phyloP scores from a whole-genome alignment of 768 basidiomycete genomes.

The Kwoniella sp. region DNA sequence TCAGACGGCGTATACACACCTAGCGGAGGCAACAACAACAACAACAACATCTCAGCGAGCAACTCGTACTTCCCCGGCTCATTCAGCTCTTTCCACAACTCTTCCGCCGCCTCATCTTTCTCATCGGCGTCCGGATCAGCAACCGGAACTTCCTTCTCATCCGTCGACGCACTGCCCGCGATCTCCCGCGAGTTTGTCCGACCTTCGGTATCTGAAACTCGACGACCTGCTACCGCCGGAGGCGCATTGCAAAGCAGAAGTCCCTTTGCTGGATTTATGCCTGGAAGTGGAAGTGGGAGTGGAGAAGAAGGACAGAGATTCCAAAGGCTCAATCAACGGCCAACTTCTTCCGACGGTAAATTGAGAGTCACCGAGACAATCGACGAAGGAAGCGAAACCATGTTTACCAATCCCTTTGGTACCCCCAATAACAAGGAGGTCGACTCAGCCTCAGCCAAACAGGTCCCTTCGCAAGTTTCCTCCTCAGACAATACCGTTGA shows the following conservation, averaged over 20 bases:
- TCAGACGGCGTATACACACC: constrained; percentile 7
- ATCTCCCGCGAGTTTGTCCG: constrained; percentile 53
- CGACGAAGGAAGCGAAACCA: constrained; percentile 27
- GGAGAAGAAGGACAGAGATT: constrained; percentile 25
- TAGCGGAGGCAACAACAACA: constrained; percentile 7
- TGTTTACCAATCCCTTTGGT: constrained; percentile 42
- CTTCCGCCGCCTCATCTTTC: constrained; percentile 44
- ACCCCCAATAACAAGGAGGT: constrained; percentile 16
- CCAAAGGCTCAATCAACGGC: constrained; percentile 12
- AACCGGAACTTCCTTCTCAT: constrained; percentile 43
- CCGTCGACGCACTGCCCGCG: constrained; percentile 48
- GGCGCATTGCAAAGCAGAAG: constrained; percentile 44
- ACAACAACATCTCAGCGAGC: neutral
- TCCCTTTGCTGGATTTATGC: constrained; percentile 28
- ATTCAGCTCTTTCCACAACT: constrained; percentile 16
- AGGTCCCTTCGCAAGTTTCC: constrained; percentile 14
- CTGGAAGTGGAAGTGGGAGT: constrained; percentile 4
- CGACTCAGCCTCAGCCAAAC: constrained; percentile 5
- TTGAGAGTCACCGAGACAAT: constrained; percentile 26
- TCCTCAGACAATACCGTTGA: constrained; percentile 22
- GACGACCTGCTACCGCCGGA: constrained; percentile 52
- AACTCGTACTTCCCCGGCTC: constrained; percentile 15
- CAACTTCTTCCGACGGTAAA: constrained; percentile 21
- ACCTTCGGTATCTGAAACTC: constrained; percentile 44
- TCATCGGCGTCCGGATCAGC: constrained; percentile 44